Conservation (phyloP, 768 basidiomycete species). For the Termitomyces sp. region DNA sequence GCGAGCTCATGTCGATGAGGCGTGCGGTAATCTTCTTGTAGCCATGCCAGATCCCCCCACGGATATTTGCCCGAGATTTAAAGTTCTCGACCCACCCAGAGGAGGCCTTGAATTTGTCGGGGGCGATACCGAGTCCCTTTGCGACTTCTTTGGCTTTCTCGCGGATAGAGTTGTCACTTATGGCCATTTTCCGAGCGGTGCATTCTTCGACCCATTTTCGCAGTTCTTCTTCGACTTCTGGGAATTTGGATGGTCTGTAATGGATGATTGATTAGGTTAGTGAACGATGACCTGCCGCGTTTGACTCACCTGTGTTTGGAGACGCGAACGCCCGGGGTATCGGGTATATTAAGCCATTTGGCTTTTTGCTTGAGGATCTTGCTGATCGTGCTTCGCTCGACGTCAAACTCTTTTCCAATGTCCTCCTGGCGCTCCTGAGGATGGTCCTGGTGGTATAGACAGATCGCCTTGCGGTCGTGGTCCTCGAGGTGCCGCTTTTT, state of each 20-base stretch:
- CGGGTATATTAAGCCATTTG: slow-evolving; percentile 74
- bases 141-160: slow-evolving; percentile 70
- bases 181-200: slow-evolving; percentile 39
- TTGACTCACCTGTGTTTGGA: slow-evolving; percentile 65
- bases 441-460: slow-evolving; percentile 59
- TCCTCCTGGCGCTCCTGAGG: slow-evolving; percentile 80
- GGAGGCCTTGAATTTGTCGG: slow-evolving; percentile 87
- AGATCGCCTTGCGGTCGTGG: slow-evolving; percentile 74
- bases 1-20: slow-evolving; percentile 16
- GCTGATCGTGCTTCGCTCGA: slow-evolving; percentile 92
- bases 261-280: slow-evolving; percentile 14
- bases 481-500: slow-evolving; percentile 76
- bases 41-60: slow-evolving; percentile 59
- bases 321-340: slow-evolving; percentile 54
- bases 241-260: slow-evolving; percentile 75
- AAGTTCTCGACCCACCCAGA: slow-evolving; percentile 93
- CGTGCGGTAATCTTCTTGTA: slow-evolving; percentile 24
- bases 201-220: slow-evolving; percentile 59
- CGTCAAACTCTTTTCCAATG: slow-evolving; percentile 71
- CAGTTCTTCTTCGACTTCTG: slow-evolving; percentile 69
- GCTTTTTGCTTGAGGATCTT: slow-evolving; percentile 86
- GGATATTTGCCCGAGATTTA: slow-evolving; percentile 78
- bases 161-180: slow-evolving; percentile 67
- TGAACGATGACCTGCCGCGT: slow-evolving; percentile 10
- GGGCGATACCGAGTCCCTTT: slow-evolving; percentile 48